phyloP scores from a whole-genome alignment of 1,139 yeast genomes.

The Pichia sp. region DNA sequence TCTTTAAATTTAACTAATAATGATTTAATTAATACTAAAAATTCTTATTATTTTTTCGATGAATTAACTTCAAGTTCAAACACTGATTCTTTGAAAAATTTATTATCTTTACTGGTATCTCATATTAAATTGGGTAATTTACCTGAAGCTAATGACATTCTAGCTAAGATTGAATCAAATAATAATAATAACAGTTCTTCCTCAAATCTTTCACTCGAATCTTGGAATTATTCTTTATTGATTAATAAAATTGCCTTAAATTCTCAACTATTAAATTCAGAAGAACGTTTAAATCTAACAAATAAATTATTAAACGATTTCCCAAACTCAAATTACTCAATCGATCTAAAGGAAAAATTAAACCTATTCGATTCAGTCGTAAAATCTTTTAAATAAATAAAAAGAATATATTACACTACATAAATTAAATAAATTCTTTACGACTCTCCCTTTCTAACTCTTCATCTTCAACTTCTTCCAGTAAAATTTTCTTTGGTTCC shows the following conservation, averaged over 20 bases:
- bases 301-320: constrained; percentile 35
- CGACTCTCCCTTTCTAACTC: constrained; percentile 18
- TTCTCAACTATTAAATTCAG: constrained; percentile 36
- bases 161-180: constrained; percentile 28
- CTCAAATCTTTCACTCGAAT: constrained; percentile 15
- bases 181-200: constrained; percentile 7
- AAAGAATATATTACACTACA: background rate
- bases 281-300: constrained; percentile 29
- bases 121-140: constrained; percentile 35
- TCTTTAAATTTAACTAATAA: background rate
- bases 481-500: constrained; percentile 19
- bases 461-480: constrained; percentile 27
- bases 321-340: constrained; percentile 34
- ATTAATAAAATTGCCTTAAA: constrained; percentile 49
- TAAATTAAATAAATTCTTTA: constrained; percentile 3
- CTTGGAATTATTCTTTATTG: constrained; percentile 36
- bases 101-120: constrained; percentile 31
- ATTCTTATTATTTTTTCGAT: constrained; percentile 27
- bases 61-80: constrained; percentile 24
- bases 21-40: constrained; percentile 17
- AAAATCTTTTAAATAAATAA: constrained; percentile 33
- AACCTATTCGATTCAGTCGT: constrained; percentile 48
- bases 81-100: constrained; percentile 28
- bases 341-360: constrained; percentile 41
- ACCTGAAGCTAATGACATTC: constrained; percentile 36